Conservation (phyloP, 2,329 filamentous ascomycete genomes). For the Chrysosporium queenslandicum region DNA sequence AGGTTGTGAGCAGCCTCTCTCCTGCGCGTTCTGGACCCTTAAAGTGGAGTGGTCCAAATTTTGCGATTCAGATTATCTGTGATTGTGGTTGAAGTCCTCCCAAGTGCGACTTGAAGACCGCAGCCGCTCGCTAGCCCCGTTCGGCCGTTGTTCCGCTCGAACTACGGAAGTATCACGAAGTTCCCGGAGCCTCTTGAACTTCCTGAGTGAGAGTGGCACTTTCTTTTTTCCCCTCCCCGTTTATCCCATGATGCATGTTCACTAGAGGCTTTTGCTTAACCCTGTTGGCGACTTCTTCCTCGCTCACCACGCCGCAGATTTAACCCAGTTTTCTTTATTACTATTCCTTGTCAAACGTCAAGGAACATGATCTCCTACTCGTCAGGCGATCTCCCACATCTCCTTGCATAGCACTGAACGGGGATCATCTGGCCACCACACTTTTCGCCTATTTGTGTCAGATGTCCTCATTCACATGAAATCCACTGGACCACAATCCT, state of each 20-base stretch:
- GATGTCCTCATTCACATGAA: not conserved
- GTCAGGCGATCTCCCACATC: not conserved
- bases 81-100: too few relatives aligned
- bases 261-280: not conserved
- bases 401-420: not conserved
- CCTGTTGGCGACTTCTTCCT: not conserved
- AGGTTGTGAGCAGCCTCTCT: too few relatives aligned
- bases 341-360: not conserved
- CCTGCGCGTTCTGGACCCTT: slow-evolving; percentile 5
- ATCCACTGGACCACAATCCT: not conserved
- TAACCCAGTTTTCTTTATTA: not conserved
- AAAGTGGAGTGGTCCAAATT: not conserved
- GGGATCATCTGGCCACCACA: not conserved
- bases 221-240: not conserved
- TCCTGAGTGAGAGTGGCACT: not conserved
- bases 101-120: not conserved
- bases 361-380: not conserved
- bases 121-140: not conserved
- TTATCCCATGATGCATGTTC: not conserved
- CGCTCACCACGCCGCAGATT: not conserved
- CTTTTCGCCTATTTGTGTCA: not conserved
- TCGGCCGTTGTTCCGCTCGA: not conserved
- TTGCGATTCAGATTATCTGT: too few relatives aligned
- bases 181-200: not conserved
- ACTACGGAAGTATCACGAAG: not conserved